Percentiles rank a stretch among this genome's conserved stretches.
These are phyloP conservation scores for Suillus luteus DNA, from an alignment of 768 basidiomycete species.

Conservation along the genomic window DNA sequence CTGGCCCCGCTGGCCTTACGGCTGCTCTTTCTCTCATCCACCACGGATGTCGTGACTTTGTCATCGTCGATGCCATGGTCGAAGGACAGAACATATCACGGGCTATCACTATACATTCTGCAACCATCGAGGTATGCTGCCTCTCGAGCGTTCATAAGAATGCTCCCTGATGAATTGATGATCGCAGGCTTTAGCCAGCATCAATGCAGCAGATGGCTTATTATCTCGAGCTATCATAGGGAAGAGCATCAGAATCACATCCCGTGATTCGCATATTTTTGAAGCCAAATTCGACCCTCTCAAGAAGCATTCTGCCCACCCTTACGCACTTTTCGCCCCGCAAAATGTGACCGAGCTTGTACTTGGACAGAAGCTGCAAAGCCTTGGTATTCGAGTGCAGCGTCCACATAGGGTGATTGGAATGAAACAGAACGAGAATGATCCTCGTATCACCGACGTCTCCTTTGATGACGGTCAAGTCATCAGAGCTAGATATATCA, in stretches of 20 bases:
- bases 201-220: constrained; percentile 40
- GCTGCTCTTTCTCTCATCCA: constrained; percentile 48
- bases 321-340: constrained; percentile 44
- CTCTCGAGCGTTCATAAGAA: background rate
- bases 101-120: constrained; percentile 45
- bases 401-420: constrained; percentile 43
- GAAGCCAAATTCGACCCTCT: constrained; percentile 37
- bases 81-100: constrained; percentile 38
- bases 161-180: constrained; percentile 15
- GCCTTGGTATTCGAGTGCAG: constrained; percentile 35
- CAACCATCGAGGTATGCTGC: constrained; percentile 45
- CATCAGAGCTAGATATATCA: constrained; percentile 46
- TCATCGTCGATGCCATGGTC: constrained; percentile 39
- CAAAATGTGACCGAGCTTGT: constrained; percentile 47
- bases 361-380: constrained; percentile 37
- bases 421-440: constrained; percentile 32
- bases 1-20: constrained; percentile 51
- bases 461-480: constrained; percentile 47
- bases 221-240: constrained; percentile 33
- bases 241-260: constrained; percentile 28
- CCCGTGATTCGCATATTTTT: constrained; percentile 32
- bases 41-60: constrained; percentile 29
- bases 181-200: constrained; percentile 44
- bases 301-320: constrained; percentile 42
- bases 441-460: constrained; percentile 37